Percentiles rank a stretch among this genome's conserved stretches.
Conservation (phyloP, 140 eudicot genomes). For the Anethum foeniculum region DNA sequence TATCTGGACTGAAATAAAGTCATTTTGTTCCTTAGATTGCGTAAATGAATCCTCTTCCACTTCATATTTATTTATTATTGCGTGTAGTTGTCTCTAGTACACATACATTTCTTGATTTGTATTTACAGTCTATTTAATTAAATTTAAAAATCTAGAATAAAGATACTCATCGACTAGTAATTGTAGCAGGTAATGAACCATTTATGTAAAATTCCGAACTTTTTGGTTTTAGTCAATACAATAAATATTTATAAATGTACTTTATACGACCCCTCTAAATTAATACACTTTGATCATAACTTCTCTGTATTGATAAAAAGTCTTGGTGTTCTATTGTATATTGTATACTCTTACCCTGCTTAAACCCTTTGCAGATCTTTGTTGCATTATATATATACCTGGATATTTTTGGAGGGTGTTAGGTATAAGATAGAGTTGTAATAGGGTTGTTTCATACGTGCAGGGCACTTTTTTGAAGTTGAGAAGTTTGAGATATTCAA, state of each 20-base stretch:
- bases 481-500: neutral
- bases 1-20: neutral
- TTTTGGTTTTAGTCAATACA: neutral
- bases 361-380: neutral
- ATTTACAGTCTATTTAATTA: neutral
- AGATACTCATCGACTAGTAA: neutral
- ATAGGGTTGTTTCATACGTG: neutral
- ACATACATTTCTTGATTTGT: neutral
- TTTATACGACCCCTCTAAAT: too few species aligned
- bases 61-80: neutral
- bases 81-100: neutral
- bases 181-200: conserved; percentile 10
- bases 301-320: too few species aligned
- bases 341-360: neutral
- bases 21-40: conserved; percentile 3
- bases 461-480: neutral
- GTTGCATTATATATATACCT: neutral
- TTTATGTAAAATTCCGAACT: neutral
- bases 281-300: too few species aligned
- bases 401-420: neutral
- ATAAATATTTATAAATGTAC: neutral
- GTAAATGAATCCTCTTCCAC: conserved; percentile 1
- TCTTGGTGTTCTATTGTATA: too few species aligned
- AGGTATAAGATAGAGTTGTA: neutral
- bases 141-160: neutral